Evolutionary conservation across 2,329 filamentous ascomycete species (phyloP), one percentile per base, ranked within the genome.

Genomic region (Trichoderma sp.): DNA sequence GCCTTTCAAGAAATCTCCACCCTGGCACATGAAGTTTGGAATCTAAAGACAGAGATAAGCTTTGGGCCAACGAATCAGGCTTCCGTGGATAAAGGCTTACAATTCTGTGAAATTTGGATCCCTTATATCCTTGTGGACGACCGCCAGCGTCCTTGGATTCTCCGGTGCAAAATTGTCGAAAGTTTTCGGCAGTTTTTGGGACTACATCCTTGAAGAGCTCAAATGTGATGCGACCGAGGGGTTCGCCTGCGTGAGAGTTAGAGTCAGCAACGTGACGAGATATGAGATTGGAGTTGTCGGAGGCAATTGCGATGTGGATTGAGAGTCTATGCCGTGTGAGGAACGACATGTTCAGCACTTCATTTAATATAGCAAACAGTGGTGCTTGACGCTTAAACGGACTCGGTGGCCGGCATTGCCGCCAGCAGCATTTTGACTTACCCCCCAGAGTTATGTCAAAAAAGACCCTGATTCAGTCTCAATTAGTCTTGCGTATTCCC

Each of bases 21-120:
- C 95, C 82, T 99, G 96, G 78, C 96, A 93, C 95, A 98, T 98
- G 84, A 98, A 98, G 78, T 93, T 92, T 83, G 93, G 93, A 81
- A 98, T 97, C 93, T 97, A 26, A 36, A 70, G 21, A 24, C 18
- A 39, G 6, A 18, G 4, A 6, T 65, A 2, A 71, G 18, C 12
- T 12, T 58, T 43, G 4, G 3, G 15, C 5, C 18, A 18, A 15
- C 1, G 1, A 26, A 3, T 18, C 4, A 18, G n/a, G 15, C 5
- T 24, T 32, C 18, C 12, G 12, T 15, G n/a, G 53, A 36, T 12
- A 8, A 39, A 26, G 3, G 85, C 92, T 77, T 83, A 97, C 94
- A 77, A 98, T 93, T 72, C 96, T 91, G 83, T 98, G 96, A 78
- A 98, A 98, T 81, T 94, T 97, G 84, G 89, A 92, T 69, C 93